Base-by-base conservation (phyloP, 75 land plant species). In the Cryptomeria japonica region DNA sequence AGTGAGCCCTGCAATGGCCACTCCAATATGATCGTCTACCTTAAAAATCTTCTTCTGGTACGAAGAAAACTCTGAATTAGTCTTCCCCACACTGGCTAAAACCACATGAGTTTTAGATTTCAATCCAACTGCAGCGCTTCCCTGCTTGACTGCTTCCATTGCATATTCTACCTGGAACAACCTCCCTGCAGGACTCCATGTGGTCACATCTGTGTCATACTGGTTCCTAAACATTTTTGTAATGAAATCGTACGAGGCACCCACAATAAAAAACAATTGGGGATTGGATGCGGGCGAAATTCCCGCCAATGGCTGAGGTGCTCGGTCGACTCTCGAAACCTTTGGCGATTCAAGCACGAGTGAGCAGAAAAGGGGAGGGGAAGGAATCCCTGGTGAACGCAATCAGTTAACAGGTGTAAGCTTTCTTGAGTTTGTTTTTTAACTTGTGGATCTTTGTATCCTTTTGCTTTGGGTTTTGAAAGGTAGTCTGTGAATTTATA, bases 101-200 rank as follows among this genome's bases (percentile, higher is more conserved):
- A 97, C 97, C 31, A 93, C 99, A 83, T 96, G 96, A 41, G 94
- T 92, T 83, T 92, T 91, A 87, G 98, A 97, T 80, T 96, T 93
- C 88, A 96, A 92, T 0, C 98, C 98, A n/a, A 97, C 90, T 55
- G 99, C 99, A 10, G 98, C 99, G 8, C 98, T 94, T 2, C 98
- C 98, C 86, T 97, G 98, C 90, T 97, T 97, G 88, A 97, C 98
- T 46, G 97, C 99, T 91, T 97, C 99, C 99, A 97, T 97, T 49
- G 99, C 99, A 89, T 97, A 97, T 92, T 97, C 99, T 86, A 97
- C 98, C 88, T 97, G 98, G 89, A 97, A 97, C 75, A 97, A 88
- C 38, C 99, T 89, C 83, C 99, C 98, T 58, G 96, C 97, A 39
- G 99, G 99, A 87, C 96, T 94, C 99, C 99, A 97, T 90, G 99